Percentiles rank a stretch among this genome's conserved stretches.
These are phyloP conservation scores for Lagenidium sp. DNA, from an alignment of 352 stramenopile species.

Conservation along the genomic window DNA sequence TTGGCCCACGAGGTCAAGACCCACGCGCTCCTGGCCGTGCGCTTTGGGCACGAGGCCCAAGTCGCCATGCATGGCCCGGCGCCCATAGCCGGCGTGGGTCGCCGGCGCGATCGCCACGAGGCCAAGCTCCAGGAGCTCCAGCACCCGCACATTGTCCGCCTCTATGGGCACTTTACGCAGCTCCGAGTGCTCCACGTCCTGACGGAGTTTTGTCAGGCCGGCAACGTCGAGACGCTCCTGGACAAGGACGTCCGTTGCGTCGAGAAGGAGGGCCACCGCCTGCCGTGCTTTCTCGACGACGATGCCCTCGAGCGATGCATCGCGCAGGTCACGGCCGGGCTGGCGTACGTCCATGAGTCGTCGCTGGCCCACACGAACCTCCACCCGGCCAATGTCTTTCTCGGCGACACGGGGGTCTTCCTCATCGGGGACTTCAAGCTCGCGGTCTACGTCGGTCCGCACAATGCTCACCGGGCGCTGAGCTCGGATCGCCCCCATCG, in stretches of 20 bases:
- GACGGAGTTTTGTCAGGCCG: conserved; percentile 11
- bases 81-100: too few species aligned
- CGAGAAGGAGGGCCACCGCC: not conserved
- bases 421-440: conserved; percentile 15
- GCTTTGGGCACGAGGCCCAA: conserved; percentile 1
- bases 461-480: not conserved
- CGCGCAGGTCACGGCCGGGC: conserved; percentile 5
- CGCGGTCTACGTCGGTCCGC: conserved; percentile 1
- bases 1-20: conserved; percentile 9
- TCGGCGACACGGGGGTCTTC: conserved; percentile 8
- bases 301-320: conserved; percentile 1
- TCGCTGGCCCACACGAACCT: conserved; percentile 11
- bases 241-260: conserved; percentile 4
- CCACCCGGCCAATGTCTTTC: conserved; percentile 9
- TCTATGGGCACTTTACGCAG: conserved; percentile 11
- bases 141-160: conserved; percentile 8
- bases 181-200: conserved; percentile 10
- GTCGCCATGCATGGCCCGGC: not conserved
- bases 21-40: conserved; percentile 5
- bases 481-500: too few species aligned
- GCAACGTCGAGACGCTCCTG: conserved; percentile 2
- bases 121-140: conserved; percentile 10
- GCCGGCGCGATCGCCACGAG: too few species aligned
- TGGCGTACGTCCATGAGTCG: conserved; percentile 10
- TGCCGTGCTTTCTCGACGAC: conserved; percentile 3